Evolutionary conservation across 2,329 filamentous ascomycete species (phyloP), one percentile per base, ranked within the genome.

Genomic region (Helotiales sp.): DNA sequence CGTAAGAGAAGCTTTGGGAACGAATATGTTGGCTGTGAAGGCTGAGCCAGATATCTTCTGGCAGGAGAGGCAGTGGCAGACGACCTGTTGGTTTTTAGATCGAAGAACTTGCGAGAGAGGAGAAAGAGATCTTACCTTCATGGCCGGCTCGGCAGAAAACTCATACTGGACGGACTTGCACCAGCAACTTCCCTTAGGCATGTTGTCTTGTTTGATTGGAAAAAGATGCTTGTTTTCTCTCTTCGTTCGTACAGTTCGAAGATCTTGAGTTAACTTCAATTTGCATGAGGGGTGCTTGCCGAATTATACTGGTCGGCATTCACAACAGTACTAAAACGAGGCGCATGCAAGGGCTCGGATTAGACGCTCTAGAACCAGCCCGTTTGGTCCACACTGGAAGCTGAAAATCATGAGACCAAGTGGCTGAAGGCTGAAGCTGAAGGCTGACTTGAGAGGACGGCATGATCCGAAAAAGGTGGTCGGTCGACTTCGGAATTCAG

Each of bases 51-150:
- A 63, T 28, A 63, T 63, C 32, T 63, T 63, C 20, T 63, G 60
- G 47, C 60, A 63, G 30, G 60, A 63, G 47, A 63, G 43, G 30
- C 60, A 63, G 47, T 63, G 60, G 60, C 60, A 63, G 28, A 63
- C 49, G 10, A 63, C 47, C 60, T 63, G 45, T 15, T 2, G 20
- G 24, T 11, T 3, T 8, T 61, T 17, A 34, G 2, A 50, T 8
- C n/a, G n/a, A n/a, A n/a, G n/a, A 40, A 28, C 13, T 20, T 1
- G 6, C 5, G 20, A 57, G 11, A 1, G 3, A 20, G 26, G 15
- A n/a, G n/a, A n/a, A 20, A 22, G 52, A 17, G 28, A 37, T 34
- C 28, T 40, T 24, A 61, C 58, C 58, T 61, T 61, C 43, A 50
- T 61, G n/a, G 43, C 37, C 7, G 58, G 34, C 8, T 40, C 20